phyloP scores from a whole-genome alignment of 306 rosid species.

The Vachellia collinsii region DNA sequence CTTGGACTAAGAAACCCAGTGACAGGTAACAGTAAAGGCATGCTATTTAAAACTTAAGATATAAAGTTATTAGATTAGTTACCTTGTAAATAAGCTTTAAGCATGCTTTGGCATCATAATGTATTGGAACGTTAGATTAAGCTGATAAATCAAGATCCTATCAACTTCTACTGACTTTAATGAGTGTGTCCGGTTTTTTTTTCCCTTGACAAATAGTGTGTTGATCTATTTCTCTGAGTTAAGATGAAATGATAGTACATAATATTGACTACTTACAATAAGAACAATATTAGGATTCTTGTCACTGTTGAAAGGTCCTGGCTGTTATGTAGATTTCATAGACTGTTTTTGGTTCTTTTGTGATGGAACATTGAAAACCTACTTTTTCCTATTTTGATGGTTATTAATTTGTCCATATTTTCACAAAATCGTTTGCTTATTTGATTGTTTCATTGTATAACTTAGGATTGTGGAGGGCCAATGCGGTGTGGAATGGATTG shows the following conservation, averaged over 20 bases:
- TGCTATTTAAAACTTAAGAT: conserved; percentile 11
- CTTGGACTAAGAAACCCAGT: conserved; percentile 13
- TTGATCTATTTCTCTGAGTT: not conserved
- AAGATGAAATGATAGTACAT: conserved; percentile 10
- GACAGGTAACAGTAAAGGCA: not conserved
- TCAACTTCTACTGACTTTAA: conserved; percentile 22
- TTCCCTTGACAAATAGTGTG: not conserved
- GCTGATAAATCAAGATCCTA: conserved; percentile 15
- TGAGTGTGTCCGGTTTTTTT: conserved; percentile 12
- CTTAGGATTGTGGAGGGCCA: conserved; percentile 90
- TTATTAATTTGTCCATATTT: conserved; percentile 11
- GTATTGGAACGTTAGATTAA: conserved; percentile 19
- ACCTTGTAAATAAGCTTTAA: conserved; percentile 31
- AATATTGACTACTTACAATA: conserved; percentile 9
- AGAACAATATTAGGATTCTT: conserved; percentile 15
- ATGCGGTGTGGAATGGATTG: conserved; percentile 82
- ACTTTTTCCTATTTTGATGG: not conserved
- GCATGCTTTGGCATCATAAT: conserved; percentile 28
- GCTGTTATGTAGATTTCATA: not conserved
- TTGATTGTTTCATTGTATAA: conserved; percentile 35
- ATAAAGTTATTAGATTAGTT: conserved; percentile 16
- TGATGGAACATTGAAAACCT: conserved; percentile 5
- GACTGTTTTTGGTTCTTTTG: conserved; percentile 18
- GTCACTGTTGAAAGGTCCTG: conserved; percentile 27
- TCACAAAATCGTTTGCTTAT: conserved; percentile 21